phyloP scores from a whole-genome alignment of 2,329 filamentous ascomycete genomes.

The Microcera coccophila region DNA sequence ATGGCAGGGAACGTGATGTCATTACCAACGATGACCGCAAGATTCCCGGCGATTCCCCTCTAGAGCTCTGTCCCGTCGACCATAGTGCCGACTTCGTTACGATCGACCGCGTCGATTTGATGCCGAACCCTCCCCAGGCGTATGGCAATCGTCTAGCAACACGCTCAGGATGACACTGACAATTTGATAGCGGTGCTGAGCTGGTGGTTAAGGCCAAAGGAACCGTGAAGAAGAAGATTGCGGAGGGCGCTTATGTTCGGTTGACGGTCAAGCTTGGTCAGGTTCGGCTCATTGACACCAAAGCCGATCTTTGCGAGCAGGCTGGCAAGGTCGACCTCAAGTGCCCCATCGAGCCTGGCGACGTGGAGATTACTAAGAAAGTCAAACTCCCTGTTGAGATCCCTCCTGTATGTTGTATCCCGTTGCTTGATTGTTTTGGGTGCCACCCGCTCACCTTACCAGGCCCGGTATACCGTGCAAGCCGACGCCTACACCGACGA shows the following conservation, averaged over 20 bases:
- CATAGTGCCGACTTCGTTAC: constrained; percentile 66
- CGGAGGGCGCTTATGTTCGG: constrained; percentile 74
- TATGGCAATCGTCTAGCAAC: constrained; percentile 52
- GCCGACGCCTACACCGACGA: constrained; percentile 80
- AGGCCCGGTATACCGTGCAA: constrained; percentile 87
- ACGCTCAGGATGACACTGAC: too few species aligned
- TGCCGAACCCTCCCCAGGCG: constrained; percentile 83
- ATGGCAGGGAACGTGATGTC: constrained; percentile 32
- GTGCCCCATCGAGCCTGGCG: constrained; percentile 82
- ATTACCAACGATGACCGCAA: constrained; percentile 52
- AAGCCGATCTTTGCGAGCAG: constrained; percentile 83
- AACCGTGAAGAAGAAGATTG: constrained; percentile 66
- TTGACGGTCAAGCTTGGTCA: constrained; percentile 90
- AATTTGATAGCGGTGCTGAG: constrained; percentile 61
- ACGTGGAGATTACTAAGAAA: constrained; percentile 69
- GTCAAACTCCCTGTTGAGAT: constrained; percentile 84
- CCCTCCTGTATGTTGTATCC: constrained; percentile 74
- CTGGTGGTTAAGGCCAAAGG: constrained; percentile 78
- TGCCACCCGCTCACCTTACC: constrained; percentile 17
- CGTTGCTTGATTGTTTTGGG: not conserved
- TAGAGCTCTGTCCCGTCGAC: constrained; percentile 68
- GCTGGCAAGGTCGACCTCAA: constrained; percentile 81
- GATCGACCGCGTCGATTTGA: constrained; percentile 75
- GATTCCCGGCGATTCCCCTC: constrained; percentile 80
- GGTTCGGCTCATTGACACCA: constrained; percentile 79